Evolutionary conservation across 805 yeast species (phyloP), one percentile per base, ranked within the genome.

Genomic region (Starmerella potacharoeniae): DNA sequence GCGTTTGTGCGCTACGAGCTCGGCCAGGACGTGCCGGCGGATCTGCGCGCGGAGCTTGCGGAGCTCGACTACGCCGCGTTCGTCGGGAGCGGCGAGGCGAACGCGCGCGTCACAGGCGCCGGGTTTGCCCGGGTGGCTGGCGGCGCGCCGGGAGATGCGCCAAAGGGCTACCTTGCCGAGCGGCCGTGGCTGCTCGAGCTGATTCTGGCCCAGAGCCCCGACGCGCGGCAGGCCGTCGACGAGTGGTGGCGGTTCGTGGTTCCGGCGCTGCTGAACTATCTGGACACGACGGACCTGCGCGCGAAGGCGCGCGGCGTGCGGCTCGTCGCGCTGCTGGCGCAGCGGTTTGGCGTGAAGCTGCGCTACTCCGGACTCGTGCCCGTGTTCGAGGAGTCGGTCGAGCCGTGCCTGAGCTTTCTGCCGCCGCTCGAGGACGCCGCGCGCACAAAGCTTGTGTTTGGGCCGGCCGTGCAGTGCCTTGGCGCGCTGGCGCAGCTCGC

Each of bases 401-500:
- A 49, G 17, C 67, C 69, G 4, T 54, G 64, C 14, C 43, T 69
- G 16, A 39, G 60, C 31, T 70, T 62, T 30, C 55, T 70, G 9
- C 73, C 73, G 0, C 73, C 73, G 0, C 51, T 67, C 10, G 57
- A 55, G 2, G 53, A 53, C 8, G 53, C 59, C 3, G 53, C 52
- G 2, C 53, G 58, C 11, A 56, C 69, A 6, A 53, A 44, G 34
- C 35, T 22, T 6, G 35, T 67, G 11, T 54, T 61, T 6, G 44
- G 57, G n/a, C 55, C 69, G 55, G 75, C 80, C 42, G 71, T 70
- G n/a, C 69, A 67, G 2, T 77, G 77, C 44, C 75, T 68, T 56
- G 70, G 71, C 53, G 74, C 69, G 49, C 73, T 73, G 4, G 77
- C 67, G n/a, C n/a, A 44, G 30, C 35, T 37, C 5, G 33, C 49